A percentile compares a stretch with the other conserved stretches of the same genome.
Evolutionary conservation across 495 filamentous ascomycete genomes (phyloP).

Genomic region (Chlorociboria aeruginascens): DNA sequence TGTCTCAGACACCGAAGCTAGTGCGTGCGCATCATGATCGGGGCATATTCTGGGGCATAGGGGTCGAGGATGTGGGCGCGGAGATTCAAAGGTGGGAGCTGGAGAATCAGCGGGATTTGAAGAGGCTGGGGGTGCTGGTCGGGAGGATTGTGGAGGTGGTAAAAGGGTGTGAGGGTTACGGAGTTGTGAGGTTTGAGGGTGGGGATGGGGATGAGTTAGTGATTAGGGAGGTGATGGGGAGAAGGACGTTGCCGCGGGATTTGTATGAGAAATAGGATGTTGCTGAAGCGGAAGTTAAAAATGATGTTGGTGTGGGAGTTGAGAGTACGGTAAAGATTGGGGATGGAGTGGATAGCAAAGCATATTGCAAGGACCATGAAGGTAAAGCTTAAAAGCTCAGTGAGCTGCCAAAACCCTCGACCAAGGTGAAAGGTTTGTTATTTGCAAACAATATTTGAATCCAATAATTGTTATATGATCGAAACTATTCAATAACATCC

Average conservation of each 20-base stretch:
- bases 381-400: too few species aligned
- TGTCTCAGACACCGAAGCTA: too few species aligned
- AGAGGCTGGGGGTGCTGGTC: slow-evolving; percentile 25
- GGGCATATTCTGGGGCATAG: too few species aligned
- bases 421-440: too few species aligned
- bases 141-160: slow-evolving; percentile 23
- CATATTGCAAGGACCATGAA: neutral
- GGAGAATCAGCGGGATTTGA: too few species aligned
- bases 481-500: too few species aligned
- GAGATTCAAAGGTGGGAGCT: too few species aligned
- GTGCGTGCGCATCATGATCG: too few species aligned
- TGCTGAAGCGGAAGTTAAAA: slow-evolving; percentile 3
- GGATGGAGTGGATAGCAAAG: slow-evolving; percentile 7
- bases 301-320: slow-evolving; percentile 2
- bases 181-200: slow-evolving; percentile 23
- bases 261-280: slow-evolving; percentile 24
- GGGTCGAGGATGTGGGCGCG: too few species aligned
- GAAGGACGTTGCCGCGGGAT: slow-evolving; percentile 26
- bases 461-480: too few species aligned
- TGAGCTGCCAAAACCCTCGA: too few species aligned
- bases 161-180: slow-evolving; percentile 22
- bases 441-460: too few species aligned
- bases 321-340: slow-evolving; percentile 9
- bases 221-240: slow-evolving; percentile 16
- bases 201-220: slow-evolving; percentile 21